Percentiles rank a stretch among this genome's conserved stretches.
phyloP scores from a whole-genome alignment of 192 early-diverging fungal genomes.

The Backusella luteola region DNA sequence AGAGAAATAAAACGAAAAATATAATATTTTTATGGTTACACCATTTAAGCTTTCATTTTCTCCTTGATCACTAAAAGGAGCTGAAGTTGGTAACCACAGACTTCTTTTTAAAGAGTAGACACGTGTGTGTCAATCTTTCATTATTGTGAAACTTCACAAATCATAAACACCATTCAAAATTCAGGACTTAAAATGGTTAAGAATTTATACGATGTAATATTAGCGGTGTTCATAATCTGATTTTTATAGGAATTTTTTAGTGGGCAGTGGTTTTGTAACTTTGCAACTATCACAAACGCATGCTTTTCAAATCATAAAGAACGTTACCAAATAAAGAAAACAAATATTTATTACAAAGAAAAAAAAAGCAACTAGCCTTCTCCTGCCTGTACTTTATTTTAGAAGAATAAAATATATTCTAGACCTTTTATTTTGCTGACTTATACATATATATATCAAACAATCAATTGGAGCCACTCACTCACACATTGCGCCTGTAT shows the following conservation, averaged over 20 bases:
- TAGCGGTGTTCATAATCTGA: neutral
- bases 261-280: neutral
- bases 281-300: neutral
- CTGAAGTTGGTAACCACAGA: neutral
- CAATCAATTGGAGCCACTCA: too few species aligned
- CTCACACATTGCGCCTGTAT: too few species aligned
- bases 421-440: too few species aligned
- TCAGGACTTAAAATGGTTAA: neutral
- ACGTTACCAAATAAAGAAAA: neutral
- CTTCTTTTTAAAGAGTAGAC: constrained; percentile 2
- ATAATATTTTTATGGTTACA: neutral
- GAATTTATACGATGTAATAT: neutral
- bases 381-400: neutral
- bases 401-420: too few species aligned
- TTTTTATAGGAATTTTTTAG: neutral
- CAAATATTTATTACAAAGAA: neutral
- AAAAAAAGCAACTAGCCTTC: neutral
- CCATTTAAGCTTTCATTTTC: constrained; percentile 1
- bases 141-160: neutral
- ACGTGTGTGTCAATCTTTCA: neutral
- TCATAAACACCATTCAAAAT: neutral
- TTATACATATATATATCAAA: too few species aligned
- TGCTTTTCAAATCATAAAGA: neutral
- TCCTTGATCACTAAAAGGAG: neutral
- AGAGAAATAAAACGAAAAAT: neutral